These are phyloP conservation scores for Daldinia grandis DNA, from an alignment of 495 filamentous ascomycete genomes.

Conservation along the genomic window DNA sequence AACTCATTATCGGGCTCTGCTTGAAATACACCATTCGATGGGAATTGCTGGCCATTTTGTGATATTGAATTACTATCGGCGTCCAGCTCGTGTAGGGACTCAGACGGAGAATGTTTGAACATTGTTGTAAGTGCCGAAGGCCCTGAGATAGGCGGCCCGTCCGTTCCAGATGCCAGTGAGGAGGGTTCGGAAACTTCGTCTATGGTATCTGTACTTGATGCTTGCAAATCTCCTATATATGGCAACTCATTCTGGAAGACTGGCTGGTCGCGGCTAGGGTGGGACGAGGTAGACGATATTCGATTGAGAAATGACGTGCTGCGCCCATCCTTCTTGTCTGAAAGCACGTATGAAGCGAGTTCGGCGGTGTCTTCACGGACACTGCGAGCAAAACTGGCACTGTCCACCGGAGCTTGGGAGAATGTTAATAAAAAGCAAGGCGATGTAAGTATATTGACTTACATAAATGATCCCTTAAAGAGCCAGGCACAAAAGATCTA, in stretches of 20 bases:
- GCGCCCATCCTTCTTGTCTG: constrained; percentile 60
- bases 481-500: constrained; percentile 81
- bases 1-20: constrained; percentile 21
- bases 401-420: constrained; percentile 62
- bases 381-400: constrained; percentile 73
- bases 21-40: constrained; percentile 8
- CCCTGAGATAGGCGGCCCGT: constrained; percentile 48
- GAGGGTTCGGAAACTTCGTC: constrained; percentile 69
- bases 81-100: constrained; percentile 27
- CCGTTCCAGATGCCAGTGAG: constrained; percentile 54
- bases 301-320: constrained; percentile 53
- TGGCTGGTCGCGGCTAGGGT: constrained; percentile 40
- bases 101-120: constrained; percentile 64
- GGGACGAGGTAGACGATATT: constrained; percentile 48
- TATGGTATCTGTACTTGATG: constrained; percentile 54
- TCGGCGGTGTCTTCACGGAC: constrained; percentile 93
- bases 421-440: constrained; percentile 32
- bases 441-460: constrained; percentile 32
- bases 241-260: constrained; percentile 30
- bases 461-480: constrained; percentile 72
- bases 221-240: constrained; percentile 21
- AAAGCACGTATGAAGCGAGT: constrained; percentile 85
- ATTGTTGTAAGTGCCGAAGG: constrained; percentile 71
- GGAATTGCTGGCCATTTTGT: constrained; percentile 17
- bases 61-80: neutral